Base-by-base conservation (phyloP, 1,284 basidiomycete species). In the Hypsizygus ulmarius region DNA sequence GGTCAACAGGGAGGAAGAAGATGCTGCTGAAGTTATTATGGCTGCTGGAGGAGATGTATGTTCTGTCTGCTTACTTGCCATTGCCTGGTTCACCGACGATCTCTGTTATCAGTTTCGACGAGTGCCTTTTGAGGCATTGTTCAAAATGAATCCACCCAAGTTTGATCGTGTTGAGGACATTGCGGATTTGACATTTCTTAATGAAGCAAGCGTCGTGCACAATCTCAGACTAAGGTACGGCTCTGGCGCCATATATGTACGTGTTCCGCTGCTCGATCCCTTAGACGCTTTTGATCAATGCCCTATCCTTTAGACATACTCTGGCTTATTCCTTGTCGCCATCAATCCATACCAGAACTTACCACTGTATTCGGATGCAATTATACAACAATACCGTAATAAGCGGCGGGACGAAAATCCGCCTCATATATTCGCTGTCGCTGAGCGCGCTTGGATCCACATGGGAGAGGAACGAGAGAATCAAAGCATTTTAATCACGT, bases 161-260 rank as follows among this genome's bases (percentile, higher is more conserved):
- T 99, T 99, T 66, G 95, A 99, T 70, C 84, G 93, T 39, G 95
- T 94, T 2, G 94, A 96, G 58, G 97, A 99, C 69, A 99, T 99
- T 60, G 97, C 97, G 38, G 95, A 99, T 69, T 77, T 99, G 54
- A 99, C 97, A 1, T 97, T 95, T 69, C 75, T 99, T 52, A 99
- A 99, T 66, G 97, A 99, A 77, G 95, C 97, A 8, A 95, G 93
- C 59, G 97, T 99, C 25, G 95, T 99, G 18, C 94, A 99, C 66
- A 98, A 99, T 69, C 80, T 99, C 28, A 81, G 93, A 52, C 73
- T 93, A 58, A 79, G 97, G 64, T 99, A 96, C 69, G 89, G 90
- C 45, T 90, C 90, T 40, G 92, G 91, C 25, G 86, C 89, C 49
- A 98, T 99, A 59, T 99, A 99, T 70, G 95, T 97, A 66, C 70